Evolutionary conservation across 768 basidiomycete genomes (phyloP), one percentile per base, ranked within the genome.

Genomic region (Phylloporus scabripes): DNA sequence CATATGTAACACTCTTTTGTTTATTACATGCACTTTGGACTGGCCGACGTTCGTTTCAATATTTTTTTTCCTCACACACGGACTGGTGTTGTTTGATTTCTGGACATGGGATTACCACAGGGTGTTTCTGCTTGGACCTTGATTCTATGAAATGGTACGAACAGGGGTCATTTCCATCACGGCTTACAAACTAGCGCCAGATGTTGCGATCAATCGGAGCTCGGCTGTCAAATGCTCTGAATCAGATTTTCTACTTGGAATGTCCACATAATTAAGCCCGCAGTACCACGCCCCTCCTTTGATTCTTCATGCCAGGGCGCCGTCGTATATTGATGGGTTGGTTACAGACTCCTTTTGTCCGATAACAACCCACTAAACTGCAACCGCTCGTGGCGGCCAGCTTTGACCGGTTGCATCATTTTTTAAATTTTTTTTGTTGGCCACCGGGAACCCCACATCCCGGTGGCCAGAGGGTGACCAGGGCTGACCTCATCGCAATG

Each of bases 1-100:
- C 64, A 68, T 58, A 61, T 67, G 65, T 67, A 67, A 49, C 67
- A 59, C 51, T 61, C 60, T n/a, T 41, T 33, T 65, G 65, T 63
- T 51, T 52, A 54, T 67, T 56, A 53, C 56, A 50, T 52, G 50
- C 60, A 55, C 45, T 45, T 53, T 55, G 31, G 46, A 31, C 10
- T 45, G 36, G 50, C 39, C 48, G 51, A 54, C 61, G 21, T 54
- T 57, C 66, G 39, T 64, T 68, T 46, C 24, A 46, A 49, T 42
- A 56, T 20, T 23, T 21, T 23, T 9, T 37, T 21, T 49, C 20
- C 40, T 54, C 45, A 11, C 52, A 32, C 49, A 4, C 23, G 28
- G 50, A 58, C 47, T 50, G 37, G 47, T 57, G 51, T 60, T 60
- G 58, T 57, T 58, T 55, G 56, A 55, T 43, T 56, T 62, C 45